Evolutionary conservation across 2,329 filamentous ascomycete genomes (phyloP).

Genomic region (Trichoderma simmonsii): DNA sequence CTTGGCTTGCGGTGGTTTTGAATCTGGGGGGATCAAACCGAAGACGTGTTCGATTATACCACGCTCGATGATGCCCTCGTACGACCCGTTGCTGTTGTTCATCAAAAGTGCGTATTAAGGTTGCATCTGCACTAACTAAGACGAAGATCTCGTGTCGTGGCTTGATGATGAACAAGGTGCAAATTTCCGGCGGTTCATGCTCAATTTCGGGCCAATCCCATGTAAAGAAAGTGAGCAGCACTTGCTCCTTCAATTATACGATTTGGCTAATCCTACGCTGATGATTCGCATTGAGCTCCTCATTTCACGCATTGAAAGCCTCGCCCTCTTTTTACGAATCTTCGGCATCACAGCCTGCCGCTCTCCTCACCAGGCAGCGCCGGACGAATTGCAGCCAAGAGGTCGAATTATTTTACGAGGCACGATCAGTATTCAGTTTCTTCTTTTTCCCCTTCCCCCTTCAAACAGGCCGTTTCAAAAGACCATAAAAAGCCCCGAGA

Average conservation of each 20-base stretch:
- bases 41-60: neutral
- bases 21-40: neutral
- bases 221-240: neutral
- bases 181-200: constrained; percentile 14
- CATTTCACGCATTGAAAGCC: neutral
- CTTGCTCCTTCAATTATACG: neutral
- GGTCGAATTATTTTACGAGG: neutral
- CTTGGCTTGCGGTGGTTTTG: neutral
- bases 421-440: neutral
- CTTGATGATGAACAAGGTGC: neutral
- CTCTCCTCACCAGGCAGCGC: neutral
- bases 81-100: neutral
- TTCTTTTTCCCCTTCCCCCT: neutral
- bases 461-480: constrained; percentile 5
- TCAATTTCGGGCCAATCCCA: neutral
- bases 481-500: neutral
- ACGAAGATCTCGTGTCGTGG: neutral
- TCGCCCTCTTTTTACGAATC: neutral
- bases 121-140: neutral
- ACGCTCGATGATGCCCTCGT: neutral
- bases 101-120: neutral
- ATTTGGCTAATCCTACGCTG: neutral
- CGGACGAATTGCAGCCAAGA: neutral
- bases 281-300: neutral
- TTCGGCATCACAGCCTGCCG: neutral